Evolutionary conservation across 805 yeast genomes (phyloP).

Genomic region (Saturnispora serradocipensis): DNA sequence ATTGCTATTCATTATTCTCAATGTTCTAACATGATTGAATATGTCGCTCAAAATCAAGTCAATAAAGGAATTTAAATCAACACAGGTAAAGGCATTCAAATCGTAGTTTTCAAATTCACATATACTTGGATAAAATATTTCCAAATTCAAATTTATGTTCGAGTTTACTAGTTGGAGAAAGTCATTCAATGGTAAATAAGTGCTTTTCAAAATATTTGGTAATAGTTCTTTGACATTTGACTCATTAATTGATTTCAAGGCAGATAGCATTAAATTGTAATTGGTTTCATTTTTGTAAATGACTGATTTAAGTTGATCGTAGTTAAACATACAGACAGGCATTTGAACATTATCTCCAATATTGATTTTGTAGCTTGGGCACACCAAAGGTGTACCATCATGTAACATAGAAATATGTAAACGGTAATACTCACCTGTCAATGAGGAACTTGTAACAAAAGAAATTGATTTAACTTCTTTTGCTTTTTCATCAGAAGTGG

Average conservation of each 20-base stretch:
- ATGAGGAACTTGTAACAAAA: conserved; percentile 84
- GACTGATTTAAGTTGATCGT: conserved; percentile 31
- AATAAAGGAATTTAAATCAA: conserved; percentile 58
- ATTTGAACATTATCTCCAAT: conserved; percentile 38
- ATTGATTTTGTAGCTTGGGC: conserved; percentile 56
- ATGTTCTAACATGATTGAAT: conserved; percentile 66
- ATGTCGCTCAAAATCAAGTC: conserved; percentile 64
- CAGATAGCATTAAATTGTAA: conserved; percentile 12
- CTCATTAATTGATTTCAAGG: conserved; percentile 13
- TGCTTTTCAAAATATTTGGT: conserved; percentile 35
- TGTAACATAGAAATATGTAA: conserved; percentile 60
- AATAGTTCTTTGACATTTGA: conserved; percentile 26
- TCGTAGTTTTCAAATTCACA: conserved; percentile 27
- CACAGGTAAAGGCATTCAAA: conserved; percentile 18
- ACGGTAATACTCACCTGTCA: conserved; percentile 70
- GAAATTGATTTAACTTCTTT: conserved; percentile 35
- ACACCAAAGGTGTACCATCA: conserved; percentile 81
- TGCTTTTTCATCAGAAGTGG: conserved; percentile 26
- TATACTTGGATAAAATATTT: conserved; percentile 65
- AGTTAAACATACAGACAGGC: conserved; percentile 52
- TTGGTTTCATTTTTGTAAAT: conserved; percentile 16
- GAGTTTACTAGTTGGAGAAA: conserved; percentile 48
- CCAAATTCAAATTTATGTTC: conserved; percentile 59
- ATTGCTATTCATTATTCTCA: conserved; percentile 22
- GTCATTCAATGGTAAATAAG: conserved; percentile 51